Evolutionary conservation across 2,329 filamentous ascomycete species (phyloP).

Genomic region (Trichophyton rubrum): DNA sequence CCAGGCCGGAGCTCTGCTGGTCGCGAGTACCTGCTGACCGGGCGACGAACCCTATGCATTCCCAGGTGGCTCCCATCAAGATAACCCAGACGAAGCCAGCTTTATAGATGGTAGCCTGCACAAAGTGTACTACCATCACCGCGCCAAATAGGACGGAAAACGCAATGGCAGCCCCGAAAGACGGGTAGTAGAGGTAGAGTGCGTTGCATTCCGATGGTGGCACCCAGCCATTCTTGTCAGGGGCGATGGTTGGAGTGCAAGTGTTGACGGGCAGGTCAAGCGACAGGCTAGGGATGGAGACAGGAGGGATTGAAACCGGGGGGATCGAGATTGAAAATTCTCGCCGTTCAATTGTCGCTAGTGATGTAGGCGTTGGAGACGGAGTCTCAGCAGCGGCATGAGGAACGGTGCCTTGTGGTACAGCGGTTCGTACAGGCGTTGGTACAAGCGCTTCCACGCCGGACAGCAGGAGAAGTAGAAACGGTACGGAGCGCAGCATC

Average conservation of each 20-base stretch:
- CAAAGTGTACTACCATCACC: conserved; percentile 8
- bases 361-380: not conserved
- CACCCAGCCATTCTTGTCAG: conserved; percentile 18
- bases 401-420: not conserved
- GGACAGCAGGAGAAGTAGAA: not conserved
- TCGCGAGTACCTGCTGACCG: conserved; percentile 22
- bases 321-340: conserved; percentile 4
- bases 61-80: conserved; percentile 11
- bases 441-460: not conserved
- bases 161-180: conserved; percentile 10
- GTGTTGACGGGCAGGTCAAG: conserved; percentile 1
- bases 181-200: conserved; percentile 23
- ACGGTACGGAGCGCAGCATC: not conserved
- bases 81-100: conserved; percentile 15
- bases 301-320: not conserved
- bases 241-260: conserved; percentile 15
- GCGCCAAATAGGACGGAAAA: conserved; percentile 10
- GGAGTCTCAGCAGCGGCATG: not conserved
- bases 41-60: conserved; percentile 4
- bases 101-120: conserved; percentile 11
- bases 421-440: not conserved
- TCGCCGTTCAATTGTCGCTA: not conserved
- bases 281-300: conserved; percentile 5
- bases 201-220: conserved; percentile 19
- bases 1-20: conserved; percentile 28